Percentiles rank a stretch among this genome's conserved stretches.
These are phyloP conservation scores for Apiospora rasikravindrae DNA, from an alignment of 2,329 filamentous ascomycete genomes.

Conservation along the genomic window DNA sequence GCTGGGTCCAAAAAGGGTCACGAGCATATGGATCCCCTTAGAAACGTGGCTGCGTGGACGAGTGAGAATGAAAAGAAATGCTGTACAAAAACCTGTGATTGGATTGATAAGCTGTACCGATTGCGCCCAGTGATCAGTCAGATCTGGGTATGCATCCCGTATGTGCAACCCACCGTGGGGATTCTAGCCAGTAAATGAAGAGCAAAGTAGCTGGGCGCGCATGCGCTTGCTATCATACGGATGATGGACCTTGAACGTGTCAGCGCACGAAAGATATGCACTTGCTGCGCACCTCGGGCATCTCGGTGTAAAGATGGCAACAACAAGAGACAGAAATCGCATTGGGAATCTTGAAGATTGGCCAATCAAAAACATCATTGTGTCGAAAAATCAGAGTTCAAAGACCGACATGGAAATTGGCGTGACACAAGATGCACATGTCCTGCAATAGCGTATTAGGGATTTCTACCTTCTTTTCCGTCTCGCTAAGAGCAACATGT, in stretches of 20 bases:
- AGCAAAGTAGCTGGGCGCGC: not conserved
- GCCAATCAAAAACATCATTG: not conserved
- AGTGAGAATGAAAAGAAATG: not conserved
- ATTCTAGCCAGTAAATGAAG: not conserved
- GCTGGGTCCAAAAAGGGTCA: slow-evolving; percentile 1
- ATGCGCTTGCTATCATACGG: not conserved
- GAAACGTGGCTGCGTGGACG: not conserved
- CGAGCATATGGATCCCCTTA: slow-evolving; percentile 3
- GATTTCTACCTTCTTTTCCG: not conserved
- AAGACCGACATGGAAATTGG: not conserved
- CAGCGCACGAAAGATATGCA: not conserved
- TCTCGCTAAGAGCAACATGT: not conserved
- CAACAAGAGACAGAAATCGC: not conserved
- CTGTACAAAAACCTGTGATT: not conserved
- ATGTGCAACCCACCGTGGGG: slow-evolving; percentile 3
- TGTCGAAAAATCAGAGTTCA: not conserved
- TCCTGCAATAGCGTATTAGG: not conserved
- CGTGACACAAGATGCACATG: not conserved
- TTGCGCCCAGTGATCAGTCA: not conserved
- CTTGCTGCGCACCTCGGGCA: not conserved
- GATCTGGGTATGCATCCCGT: not conserved
- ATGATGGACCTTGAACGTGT: not conserved
- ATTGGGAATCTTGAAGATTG: not conserved
- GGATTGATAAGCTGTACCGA: slow-evolving; percentile 5
- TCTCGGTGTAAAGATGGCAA: not conserved